Evolutionary conservation across 1,284 basidiomycete genomes (phyloP), one percentile per base, ranked within the genome.

Genomic region (Austroboletus novae-zelandiae): DNA sequence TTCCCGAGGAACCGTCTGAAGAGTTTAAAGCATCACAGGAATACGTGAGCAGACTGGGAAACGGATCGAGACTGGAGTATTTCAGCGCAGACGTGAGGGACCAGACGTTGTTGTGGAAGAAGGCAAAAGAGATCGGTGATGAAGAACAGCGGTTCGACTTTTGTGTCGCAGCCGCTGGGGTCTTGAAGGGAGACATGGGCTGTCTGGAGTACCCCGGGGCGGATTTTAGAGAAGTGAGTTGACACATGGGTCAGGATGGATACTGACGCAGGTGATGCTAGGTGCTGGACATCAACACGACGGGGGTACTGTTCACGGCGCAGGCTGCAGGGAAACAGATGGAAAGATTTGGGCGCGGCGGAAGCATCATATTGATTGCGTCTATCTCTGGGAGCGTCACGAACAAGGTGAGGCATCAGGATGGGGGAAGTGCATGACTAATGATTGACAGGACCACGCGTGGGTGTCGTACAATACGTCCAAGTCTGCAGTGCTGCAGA

Each of bases 341-440:
- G 87, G 73, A 66, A 17, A 75, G 81, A 29, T 89, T 85, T 57
- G 80, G 81, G 6, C 80, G 75, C 17, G 75, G 77, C 14, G 91
- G 90, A 1, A 91, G 89, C 58, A 91, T 94, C 57, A 80, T 91
- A 56, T 70, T 64, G 54, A 84, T 94, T 58, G 91, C 88, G 20
- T 91, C 88, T 52, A 93, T 94, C 89, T 89, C 86, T 42, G 92
- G 90, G 15, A 84, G 83, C 47, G 84, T 94, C 58, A 89, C 89
- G 47, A 93, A 93, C 72, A 81, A 73, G 69, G n/a, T n/a, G n/a
- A n/a, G n/a, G n/a, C n/a, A n/a, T n/a, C n/a, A n/a, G n/a, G n/a
- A n/a, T n/a, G n/a, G n/a, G n/a, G n/a, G n/a, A n/a, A n/a, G n/a
- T n/a, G n/a, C n/a, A n/a, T n/a, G n/a, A n/a, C n/a, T n/a, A n/a